Base-by-base conservation (phyloP, 192 early-diverging fungal species). In the Coemansia sp. region DNA sequence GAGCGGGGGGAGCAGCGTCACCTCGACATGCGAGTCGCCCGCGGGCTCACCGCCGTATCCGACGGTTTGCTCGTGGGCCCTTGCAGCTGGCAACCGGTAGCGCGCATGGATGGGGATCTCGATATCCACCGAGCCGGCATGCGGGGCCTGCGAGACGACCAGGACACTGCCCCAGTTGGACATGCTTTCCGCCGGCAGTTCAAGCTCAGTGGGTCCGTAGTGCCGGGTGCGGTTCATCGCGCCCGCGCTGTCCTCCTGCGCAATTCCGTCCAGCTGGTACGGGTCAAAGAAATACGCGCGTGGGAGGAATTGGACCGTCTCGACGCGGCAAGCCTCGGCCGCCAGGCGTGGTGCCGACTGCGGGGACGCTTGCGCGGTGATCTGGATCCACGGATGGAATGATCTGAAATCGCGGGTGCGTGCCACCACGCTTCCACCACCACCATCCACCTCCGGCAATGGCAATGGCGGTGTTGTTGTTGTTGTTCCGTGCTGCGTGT, bases 281-380 rank as follows among this genome's bases (percentile, higher is more conserved):
- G 80, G 80, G 37, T 83, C 80, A 16, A 77, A 69, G 60, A 83
- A 83, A 59, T 83, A 83, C 18, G 75, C 59, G 21, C 67, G 65
- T 41, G 80, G 80, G 12, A 83, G 67, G 10, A 41, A 32, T 23
- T 65, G 45, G 18, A 82, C 8, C 0, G 50, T 43, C 11, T 65
- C 68, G 50, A 82, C 37, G 32, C 50, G 67, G 37, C 74, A 82
- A n/a, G 15, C 9, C 4, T 56, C 67, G 2, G 56, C 40, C 3
- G 7, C 45, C 5, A 57, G 42, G 4, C 32, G 50, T 0, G 59
- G 38, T 3, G 26, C 3, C 26, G 26, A 26, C 7, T 39, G 38
- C 42, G 58, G 50, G 16, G 56, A 52, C 0, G 59, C 63, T 7
- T 71, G 47, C 10, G 71, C 60, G 10, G 66, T 21, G 4, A 83